These are phyloP conservation scores for Pleomassaria siparia DNA, from an alignment of 2,329 filamentous ascomycete species.

Conservation along the genomic window DNA sequence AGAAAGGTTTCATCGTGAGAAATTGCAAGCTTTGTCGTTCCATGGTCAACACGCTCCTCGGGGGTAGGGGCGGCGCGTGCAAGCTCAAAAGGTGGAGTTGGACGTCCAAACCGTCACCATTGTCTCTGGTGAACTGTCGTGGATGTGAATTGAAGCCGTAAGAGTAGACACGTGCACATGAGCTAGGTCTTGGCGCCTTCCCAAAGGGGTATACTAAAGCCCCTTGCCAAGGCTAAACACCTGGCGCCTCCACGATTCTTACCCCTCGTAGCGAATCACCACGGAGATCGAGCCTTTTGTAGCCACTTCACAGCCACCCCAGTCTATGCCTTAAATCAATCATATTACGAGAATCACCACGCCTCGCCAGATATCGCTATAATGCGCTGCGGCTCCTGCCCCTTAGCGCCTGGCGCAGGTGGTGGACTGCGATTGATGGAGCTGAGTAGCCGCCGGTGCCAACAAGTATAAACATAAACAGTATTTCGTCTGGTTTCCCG, in stretches of 20 bases:
- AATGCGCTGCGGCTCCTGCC: background rate
- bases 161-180: constrained; percentile 10
- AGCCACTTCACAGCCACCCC: constrained; percentile 16
- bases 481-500: background rate
- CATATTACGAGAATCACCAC: constrained; percentile 21
- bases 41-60: too few relatives aligned
- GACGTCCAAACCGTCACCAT: too few relatives aligned
- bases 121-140: too few relatives aligned
- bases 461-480: constrained; percentile 4
- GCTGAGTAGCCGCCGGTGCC: background rate
- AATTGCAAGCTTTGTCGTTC: too few relatives aligned
- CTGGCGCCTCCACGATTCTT: constrained; percentile 9
- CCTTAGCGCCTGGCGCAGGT: background rate
- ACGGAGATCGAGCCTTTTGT: constrained; percentile 17
- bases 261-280: constrained; percentile 29
- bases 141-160: constrained; percentile 8
- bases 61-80: too few relatives aligned
- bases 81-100: too few relatives aligned
- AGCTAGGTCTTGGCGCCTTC: constrained; percentile 11
- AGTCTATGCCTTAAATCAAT: constrained; percentile 32
- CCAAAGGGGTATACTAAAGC: constrained; percentile 12
- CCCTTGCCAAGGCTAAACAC: constrained; percentile 21
- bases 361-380: constrained; percentile 12
- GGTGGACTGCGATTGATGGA: constrained; percentile 1
- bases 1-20: too few relatives aligned